Evolutionary conservation across 257 asterid genomes (phyloP), one percentile per base, ranked within the genome.

Genomic region (Solanum pinnatisectum): DNA sequence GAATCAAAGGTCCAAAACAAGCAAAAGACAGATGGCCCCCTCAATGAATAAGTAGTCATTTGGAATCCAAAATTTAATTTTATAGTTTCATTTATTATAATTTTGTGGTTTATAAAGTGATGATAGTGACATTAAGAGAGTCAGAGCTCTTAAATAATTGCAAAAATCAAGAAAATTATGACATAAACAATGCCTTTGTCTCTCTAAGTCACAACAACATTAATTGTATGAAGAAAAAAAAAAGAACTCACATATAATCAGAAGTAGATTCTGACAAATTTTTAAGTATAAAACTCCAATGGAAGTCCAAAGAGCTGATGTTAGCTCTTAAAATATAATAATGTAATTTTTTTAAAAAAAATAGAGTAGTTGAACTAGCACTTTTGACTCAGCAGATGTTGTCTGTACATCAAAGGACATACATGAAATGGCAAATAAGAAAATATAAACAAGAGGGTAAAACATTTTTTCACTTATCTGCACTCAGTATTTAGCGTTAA

Each of bases 21-120:
- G 78, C 40, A 16, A 71, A 71, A 32, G 40, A 4, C 78, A 15
- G 39, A 32, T 32, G 89, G 39, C 91, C 85, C 85, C 56, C 68
- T 90, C 88, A 85, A 52, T 32, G 85, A 44, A 85, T 30, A 77
- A 77, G 88, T 49, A 87, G 91, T 87, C 91, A 65, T 70, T 65
- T 78, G 65, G 73, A 39, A 37, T 49, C 84, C 25, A 79, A 44
- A 27, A 79, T 30, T 79, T 79, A 79, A 18, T 79, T 60, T 42
- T 78, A 42, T 78, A 42, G 25, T 42, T 13, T 79, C 16, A 14
- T 42, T 46, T 46, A 35, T 79, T 78, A 13, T 78, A 39, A 23
- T 39, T 22, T 76, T 35, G 23, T 39, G 22, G 36, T 79, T 81
- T 46, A 44, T 0, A 36, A 25, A n/a, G 42, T 52, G 40, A 59